These are phyloP conservation scores for Helenozyma rhizophorensis DNA, from an alignment of 805 yeast genomes.

Conservation along the genomic window DNA sequence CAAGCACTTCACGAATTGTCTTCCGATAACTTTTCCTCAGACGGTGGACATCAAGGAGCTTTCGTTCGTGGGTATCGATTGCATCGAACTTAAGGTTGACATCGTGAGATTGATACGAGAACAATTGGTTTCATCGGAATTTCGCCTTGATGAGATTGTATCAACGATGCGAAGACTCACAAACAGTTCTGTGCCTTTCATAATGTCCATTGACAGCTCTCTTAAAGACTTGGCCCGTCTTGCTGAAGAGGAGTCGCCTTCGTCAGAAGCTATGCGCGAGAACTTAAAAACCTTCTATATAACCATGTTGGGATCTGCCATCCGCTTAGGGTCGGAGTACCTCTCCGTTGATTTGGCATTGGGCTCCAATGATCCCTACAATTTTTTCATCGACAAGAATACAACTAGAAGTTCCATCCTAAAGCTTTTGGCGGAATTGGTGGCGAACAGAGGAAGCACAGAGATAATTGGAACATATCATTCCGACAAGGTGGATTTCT, in stretches of 20 bases:
- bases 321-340: conserved; percentile 6
- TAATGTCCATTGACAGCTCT: conserved; percentile 5
- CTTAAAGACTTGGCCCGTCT: conserved; percentile 3
- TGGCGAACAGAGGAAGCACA: conserved; percentile 4
- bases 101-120: conserved; percentile 4
- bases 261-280: background rate
- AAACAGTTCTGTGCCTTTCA: conserved; percentile 6
- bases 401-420: background rate
- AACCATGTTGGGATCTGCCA: conserved; percentile 1
- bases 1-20: conserved; percentile 7
- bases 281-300: conserved; percentile 4
- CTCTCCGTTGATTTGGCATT: conserved; percentile 5
- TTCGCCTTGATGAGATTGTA: conserved; percentile 6
- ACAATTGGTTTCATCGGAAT: conserved; percentile 1
- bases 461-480: conserved; percentile 9
- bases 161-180: conserved; percentile 8
- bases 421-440: conserved; percentile 1
- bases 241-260: conserved; percentile 4
- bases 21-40: conserved; percentile 7
- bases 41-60: conserved; percentile 1
- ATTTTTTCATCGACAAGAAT: background rate
- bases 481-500: conserved; percentile 5
- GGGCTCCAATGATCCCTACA: conserved; percentile 1
- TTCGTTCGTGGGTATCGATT: conserved; percentile 8
- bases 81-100: conserved; percentile 9